These are phyloP conservation scores for Raphanus raphanistrum DNA, from an alignment of 345 rosid species.

Conservation along the genomic window DNA sequence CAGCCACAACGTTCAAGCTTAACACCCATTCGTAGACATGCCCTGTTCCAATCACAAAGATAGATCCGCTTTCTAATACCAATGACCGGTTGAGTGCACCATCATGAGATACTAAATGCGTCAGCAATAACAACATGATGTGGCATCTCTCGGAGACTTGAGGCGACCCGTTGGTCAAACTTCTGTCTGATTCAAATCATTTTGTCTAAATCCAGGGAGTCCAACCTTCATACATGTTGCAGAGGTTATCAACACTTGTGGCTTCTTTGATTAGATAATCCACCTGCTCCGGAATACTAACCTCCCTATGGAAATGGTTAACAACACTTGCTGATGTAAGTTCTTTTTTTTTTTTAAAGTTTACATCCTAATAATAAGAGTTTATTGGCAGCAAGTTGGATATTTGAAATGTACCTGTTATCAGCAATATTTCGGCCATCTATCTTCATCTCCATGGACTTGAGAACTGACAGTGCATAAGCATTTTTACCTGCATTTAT, in stretches of 20 bases:
- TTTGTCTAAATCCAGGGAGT: constrained; percentile 82
- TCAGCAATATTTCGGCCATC: constrained; percentile 74
- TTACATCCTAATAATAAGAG: neutral
- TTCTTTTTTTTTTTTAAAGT: constrained; percentile 3
- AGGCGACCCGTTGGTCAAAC: constrained; percentile 12
- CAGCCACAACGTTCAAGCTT: constrained; percentile 16
- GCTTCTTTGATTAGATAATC: constrained; percentile 88
- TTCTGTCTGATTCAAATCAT: constrained; percentile 1
- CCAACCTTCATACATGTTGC: constrained; percentile 99
- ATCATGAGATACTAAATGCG: constrained; percentile 16
- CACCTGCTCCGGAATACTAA: constrained; percentile 76
- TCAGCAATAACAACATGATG: constrained; percentile 9
- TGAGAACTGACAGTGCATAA: constrained; percentile 78
- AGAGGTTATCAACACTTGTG: constrained; percentile 74
- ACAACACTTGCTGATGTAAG: neutral
- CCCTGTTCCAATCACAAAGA: constrained; percentile 2
- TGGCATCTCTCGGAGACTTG: constrained; percentile 7
- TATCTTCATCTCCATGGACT: constrained; percentile 76
- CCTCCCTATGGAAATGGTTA: constrained; percentile 51
- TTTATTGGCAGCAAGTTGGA: neutral
- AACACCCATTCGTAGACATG: constrained; percentile 8
- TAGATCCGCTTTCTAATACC: constrained; percentile 15
- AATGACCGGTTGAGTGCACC: constrained; percentile 18
- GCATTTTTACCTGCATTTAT: constrained; percentile 67
- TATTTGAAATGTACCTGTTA: constrained; percentile 48